A percentile compares a stretch with the other conserved stretches of the same genome.
phyloP scores from a whole-genome alignment of 495 filamentous ascomycete species.

The Aspergillus carlsbadensis region DNA sequence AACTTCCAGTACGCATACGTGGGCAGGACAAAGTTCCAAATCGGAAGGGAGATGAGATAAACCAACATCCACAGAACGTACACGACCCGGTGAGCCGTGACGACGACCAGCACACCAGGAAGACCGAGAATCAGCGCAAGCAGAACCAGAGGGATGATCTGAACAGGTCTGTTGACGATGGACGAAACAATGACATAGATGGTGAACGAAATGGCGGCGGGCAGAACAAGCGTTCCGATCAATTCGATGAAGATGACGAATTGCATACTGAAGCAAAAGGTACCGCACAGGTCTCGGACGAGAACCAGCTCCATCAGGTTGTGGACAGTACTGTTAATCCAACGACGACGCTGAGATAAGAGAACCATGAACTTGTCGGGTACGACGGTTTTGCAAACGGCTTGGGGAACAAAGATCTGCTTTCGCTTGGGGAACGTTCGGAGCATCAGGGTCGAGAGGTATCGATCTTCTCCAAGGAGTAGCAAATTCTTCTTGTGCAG shows the following conservation, averaged over 20 bases:
- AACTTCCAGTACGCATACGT: constrained; percentile 99
- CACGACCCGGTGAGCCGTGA: constrained; percentile 91
- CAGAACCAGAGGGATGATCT: constrained; percentile 88
- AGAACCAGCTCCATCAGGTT: constrained; percentile 97
- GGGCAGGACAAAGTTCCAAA: constrained; percentile 98
- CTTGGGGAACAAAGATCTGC: constrained; percentile 97
- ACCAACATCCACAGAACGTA: constrained; percentile 98
- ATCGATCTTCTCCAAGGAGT: constrained; percentile 95
- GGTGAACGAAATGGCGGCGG: constrained; percentile 94
- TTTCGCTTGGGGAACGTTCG: constrained; percentile 99
- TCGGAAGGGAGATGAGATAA: constrained; percentile 87
- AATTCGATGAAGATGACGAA: constrained; percentile 97
- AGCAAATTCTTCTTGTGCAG: constrained; percentile 98
- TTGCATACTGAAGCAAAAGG: constrained; percentile 99
- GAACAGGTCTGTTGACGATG: constrained; percentile 77
- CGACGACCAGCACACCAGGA: constrained; percentile 86
- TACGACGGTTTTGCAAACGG: constrained; percentile 97
- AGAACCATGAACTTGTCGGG: constrained; percentile 91
- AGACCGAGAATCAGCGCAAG: constrained; percentile 91
- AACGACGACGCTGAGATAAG: constrained; percentile 89
- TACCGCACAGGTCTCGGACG: constrained; percentile 94
- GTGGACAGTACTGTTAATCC: constrained; percentile 99
- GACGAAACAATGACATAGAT: constrained; percentile 92
- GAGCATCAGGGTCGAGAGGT: constrained; percentile 94
- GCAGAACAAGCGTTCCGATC: constrained; percentile 89